These are phyloP conservation scores for Heteromeles arbutifolia DNA, from an alignment of 306 rosid species.

Conservation along the genomic window DNA sequence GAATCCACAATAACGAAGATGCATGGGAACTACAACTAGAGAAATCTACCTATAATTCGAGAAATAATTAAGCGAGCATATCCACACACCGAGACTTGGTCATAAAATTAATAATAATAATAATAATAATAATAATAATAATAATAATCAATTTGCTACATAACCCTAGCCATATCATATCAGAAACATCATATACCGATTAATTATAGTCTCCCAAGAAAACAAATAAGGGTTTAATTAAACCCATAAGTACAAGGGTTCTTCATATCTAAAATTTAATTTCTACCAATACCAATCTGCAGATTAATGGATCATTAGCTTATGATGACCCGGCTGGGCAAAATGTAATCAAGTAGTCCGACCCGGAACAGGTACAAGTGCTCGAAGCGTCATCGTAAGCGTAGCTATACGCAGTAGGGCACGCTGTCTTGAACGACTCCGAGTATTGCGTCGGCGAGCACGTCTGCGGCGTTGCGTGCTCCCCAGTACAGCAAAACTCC, in stretches of 20 bases:
- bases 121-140: too few species aligned
- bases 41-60: too few species aligned
- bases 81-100: too few species aligned
- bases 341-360: constrained; percentile 63
- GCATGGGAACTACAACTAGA: too few species aligned
- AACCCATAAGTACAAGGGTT: background rate
- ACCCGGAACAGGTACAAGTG: constrained; percentile 72
- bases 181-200: too few species aligned
- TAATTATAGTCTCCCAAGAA: too few species aligned
- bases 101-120: too few species aligned
- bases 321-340: constrained; percentile 42
- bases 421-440: constrained; percentile 68
- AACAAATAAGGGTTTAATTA: too few species aligned
- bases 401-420: constrained; percentile 83
- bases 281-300: background rate
- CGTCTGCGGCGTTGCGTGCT: constrained; percentile 60
- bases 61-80: too few species aligned
- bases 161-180: background rate
- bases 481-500: constrained; percentile 78
- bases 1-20: too few species aligned
- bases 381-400: constrained; percentile 91
- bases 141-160: background rate
- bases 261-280: background rate
- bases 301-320: background rate
- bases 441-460: constrained; percentile 79